phyloP scores from a whole-genome alignment of 164 flowering plant genomes.

The Vitis labrusca region DNA sequence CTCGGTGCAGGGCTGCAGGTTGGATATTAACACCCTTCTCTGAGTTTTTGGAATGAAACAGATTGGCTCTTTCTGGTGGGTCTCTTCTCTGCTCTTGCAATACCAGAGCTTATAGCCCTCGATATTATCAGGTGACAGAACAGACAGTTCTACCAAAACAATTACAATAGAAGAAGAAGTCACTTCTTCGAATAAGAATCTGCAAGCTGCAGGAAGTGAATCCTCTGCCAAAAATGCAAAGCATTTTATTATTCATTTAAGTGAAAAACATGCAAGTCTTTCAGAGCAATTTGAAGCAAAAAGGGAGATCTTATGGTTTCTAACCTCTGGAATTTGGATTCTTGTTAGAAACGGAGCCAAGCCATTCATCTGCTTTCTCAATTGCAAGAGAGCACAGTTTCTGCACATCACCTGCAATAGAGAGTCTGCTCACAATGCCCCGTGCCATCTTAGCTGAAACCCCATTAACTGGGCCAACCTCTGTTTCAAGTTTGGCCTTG shows the following conservation, averaged over 20 bases:
- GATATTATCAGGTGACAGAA: constrained; percentile 37
- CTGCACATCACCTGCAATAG: constrained; percentile 78
- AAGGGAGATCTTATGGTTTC: constrained; percentile 1
- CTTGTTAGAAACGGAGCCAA: constrained; percentile 32
- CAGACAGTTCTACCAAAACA: constrained; percentile 62
- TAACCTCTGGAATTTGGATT: constrained; percentile 48
- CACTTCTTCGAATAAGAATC: constrained; percentile 81
- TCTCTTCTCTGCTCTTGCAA: constrained; percentile 58
- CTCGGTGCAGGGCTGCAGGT: constrained; percentile 90
- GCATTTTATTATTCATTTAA: constrained; percentile 4
- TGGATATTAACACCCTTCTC: constrained; percentile 71
- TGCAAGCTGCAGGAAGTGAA: constrained; percentile 97
- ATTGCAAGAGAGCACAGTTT: constrained; percentile 82
- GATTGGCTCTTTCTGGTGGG: constrained; percentile 56
- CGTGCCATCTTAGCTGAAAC: constrained; percentile 83
- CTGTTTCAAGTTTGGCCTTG: constrained; percentile 80
- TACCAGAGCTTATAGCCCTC: constrained; percentile 96
- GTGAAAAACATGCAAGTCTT: background rate
- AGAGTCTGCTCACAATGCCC: constrained; percentile 92
- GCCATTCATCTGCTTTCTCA: constrained; percentile 78
- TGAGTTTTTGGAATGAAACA: constrained; percentile 61
- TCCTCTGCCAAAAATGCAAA: constrained; percentile 55
- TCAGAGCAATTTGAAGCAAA: background rate
- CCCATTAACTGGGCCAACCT: constrained; percentile 82
- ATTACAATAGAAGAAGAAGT: constrained; percentile 71